Percentiles rank a stretch among this genome's conserved stretches.
Conservation (phyloP, 768 basidiomycete species). For the Auricularia auricula-judae region DNA sequence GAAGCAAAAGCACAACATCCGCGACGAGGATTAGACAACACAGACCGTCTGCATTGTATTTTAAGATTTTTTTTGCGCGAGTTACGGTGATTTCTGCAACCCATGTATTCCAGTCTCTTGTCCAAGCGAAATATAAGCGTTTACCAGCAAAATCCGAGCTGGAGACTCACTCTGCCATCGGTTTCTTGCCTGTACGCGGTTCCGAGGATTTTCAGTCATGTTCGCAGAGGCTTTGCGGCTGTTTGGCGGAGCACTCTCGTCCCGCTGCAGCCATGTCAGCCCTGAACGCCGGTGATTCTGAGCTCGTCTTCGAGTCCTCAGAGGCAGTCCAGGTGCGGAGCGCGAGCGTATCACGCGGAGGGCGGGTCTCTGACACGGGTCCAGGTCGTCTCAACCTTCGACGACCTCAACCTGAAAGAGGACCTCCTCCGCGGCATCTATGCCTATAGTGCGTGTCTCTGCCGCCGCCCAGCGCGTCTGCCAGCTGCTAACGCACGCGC, state of each 20-base stretch:
- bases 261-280: slow-evolving; percentile 52
- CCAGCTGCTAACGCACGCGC: slow-evolving; percentile 4
- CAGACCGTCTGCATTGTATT: not conserved
- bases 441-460: slow-evolving; percentile 71
- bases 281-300: slow-evolving; percentile 81
- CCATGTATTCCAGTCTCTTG: not conserved
- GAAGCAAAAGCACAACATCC: slow-evolving; percentile 77
- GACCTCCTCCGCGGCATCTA: slow-evolving; percentile 95
- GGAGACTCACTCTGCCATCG: no score
- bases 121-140: no score
- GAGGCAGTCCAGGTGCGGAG: slow-evolving; percentile 54
- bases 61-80: not conserved
- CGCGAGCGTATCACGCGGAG: not conserved
- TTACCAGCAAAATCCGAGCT: no score
- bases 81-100: not conserved
- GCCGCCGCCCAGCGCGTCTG: not conserved
- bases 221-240: not conserved
- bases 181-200: no score
- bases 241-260: not conserved
- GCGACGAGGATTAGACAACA: slow-evolving; percentile 38
- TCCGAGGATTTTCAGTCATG: not conserved
- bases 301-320: slow-evolving; percentile 92
- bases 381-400: slow-evolving; percentile 75
- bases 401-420: slow-evolving; percentile 86
- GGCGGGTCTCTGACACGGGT: not conserved